These are phyloP conservation scores for Leucoagaricus sp. DNA, from an alignment of 1,284 basidiomycete genomes.

Conservation along the genomic window DNA sequence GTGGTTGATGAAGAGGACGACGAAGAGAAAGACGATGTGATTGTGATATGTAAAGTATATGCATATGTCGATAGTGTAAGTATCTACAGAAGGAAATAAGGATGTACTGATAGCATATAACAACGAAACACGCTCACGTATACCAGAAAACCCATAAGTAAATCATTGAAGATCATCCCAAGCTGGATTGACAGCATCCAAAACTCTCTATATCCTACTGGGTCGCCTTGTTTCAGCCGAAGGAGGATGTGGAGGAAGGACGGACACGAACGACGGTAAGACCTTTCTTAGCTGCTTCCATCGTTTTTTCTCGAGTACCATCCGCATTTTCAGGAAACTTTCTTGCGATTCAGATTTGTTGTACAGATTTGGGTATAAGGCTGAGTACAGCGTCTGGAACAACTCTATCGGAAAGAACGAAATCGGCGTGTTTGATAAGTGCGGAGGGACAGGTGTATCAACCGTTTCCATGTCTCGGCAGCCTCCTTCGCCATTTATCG, in stretches of 20 bases:
- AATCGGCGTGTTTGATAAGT: slow-evolving; percentile 77
- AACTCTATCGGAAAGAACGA: slow-evolving; percentile 95
- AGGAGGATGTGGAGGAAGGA: slow-evolving; percentile 18
- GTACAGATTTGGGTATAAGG: slow-evolving; percentile 75
- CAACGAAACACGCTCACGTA: no score
- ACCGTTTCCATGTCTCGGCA: slow-evolving; percentile 16
- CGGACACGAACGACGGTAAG: slow-evolving; percentile 85
- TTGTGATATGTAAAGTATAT: no score
- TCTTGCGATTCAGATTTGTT: slow-evolving; percentile 79
- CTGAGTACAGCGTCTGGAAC: slow-evolving; percentile 88
- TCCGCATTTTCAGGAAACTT: slow-evolving; percentile 99
- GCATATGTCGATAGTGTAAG: no score
- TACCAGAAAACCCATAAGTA: neutral
- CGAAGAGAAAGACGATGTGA: no score
- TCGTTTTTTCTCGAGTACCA: slow-evolving; percentile 91
- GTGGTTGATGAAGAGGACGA: neutral
- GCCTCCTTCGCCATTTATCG: slow-evolving; percentile 60
- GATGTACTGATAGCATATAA: no score
- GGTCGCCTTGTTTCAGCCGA: slow-evolving; percentile 95
- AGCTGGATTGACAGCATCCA: slow-evolving; percentile 55
- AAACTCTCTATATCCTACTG: slow-evolving; percentile 84
- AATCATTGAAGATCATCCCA: slow-evolving; percentile 42
- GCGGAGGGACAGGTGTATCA: slow-evolving; percentile 88
- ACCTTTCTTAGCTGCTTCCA: slow-evolving; percentile 82
- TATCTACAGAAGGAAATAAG: no score